Base-by-base conservation (phyloP, 306 rosid species). In the Potentilla sterilis region DNA sequence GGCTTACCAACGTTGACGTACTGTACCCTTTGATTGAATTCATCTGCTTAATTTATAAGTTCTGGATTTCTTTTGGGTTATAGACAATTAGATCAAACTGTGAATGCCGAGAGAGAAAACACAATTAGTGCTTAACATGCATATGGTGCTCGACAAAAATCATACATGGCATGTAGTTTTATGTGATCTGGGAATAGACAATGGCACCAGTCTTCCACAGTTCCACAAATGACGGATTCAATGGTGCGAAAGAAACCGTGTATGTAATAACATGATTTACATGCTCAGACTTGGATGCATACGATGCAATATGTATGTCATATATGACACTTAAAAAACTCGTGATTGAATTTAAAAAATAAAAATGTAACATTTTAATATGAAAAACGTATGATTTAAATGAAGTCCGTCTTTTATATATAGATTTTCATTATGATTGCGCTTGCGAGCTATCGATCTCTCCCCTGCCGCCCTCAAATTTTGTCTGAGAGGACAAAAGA, bases 1-100 rank as follows among this genome's bases (percentile, higher is more conserved):
- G 72, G 89, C 86, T 81, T 78, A 85, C 87, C 87, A 73, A 67
- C 76, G 66, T 78, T 75, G 78, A 75, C 28, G 28, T 28, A 28
- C 77, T 54, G 7, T 47, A 1, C 52, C 2, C 22, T 19, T 7
- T 52, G 10, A n/a, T 8, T 2, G 59, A 54, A 7, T 8, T 11
- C 38, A 59, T 24, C 67, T 62, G 42, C 67, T 22, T 5, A 6
- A 4, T 21, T 21, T 34, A 14, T 61, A 13, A 14, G 32, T 13
- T 58, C 38, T 24, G 35, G 19, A 7, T 62, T 34, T 34, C 4
- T 32, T 62, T 14, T 32, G 42, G 42, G 28, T 28, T 32, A 34
- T 6, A 14, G 40, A 12, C 9, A 4, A 12, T 32, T 12, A 28
- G 28, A 28, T 28, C 5, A 5, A 13, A 32, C 1, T 11, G 19